Evolutionary conservation across 1,284 basidiomycete genomes (phyloP).

Genomic region (Gymnopus androsaceus): DNA sequence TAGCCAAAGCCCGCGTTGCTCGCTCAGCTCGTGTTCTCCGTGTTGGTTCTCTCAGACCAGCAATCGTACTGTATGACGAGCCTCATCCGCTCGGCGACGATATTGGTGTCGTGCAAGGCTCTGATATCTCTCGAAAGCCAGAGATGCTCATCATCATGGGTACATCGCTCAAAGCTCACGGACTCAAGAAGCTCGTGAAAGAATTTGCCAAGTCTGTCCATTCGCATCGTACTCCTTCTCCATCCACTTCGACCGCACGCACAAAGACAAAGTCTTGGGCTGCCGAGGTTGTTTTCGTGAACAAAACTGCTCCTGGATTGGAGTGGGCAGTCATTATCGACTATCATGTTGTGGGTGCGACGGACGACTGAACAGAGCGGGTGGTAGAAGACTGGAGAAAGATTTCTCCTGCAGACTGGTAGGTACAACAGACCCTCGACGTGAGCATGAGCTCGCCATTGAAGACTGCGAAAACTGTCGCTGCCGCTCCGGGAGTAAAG

Average conservation of each 20-base stretch:
- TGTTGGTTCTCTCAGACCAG: conserved; percentile 80
- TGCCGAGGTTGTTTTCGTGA: conserved; percentile 80
- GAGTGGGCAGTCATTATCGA: conserved; percentile 90
- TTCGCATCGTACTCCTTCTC: conserved; percentile 26
- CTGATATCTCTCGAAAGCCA: conserved; percentile 76
- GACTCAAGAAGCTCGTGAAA: conserved; percentile 90
- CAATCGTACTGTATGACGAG: conserved; percentile 91
- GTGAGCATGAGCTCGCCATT: conserved; percentile 28
- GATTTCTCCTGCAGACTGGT: conserved; percentile 81
- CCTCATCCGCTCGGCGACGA: conserved; percentile 85
- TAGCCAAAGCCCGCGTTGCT: conserved; percentile 77
- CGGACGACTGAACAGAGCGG: conserved; percentile 76
- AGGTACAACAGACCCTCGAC: conserved; percentile 81
- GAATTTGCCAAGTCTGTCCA: conserved; percentile 89
- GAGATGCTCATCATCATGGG: conserved; percentile 96
- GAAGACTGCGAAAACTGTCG: conserved; percentile 34
- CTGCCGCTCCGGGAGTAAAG: conserved; percentile 30
- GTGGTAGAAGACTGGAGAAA: conserved; percentile 86
- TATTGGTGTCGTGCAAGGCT: conserved; percentile 75
- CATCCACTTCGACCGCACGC: conserved; percentile 23
- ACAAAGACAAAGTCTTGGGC: conserved; percentile 28
- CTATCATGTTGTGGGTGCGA: conserved; percentile 79
- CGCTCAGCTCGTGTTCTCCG: conserved; percentile 78
- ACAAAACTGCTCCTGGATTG: conserved; percentile 76
- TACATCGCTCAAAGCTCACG: conserved; percentile 93